Evolutionary conservation across 83 land plant genomes (phyloP).

Genomic region (Isoetes engelmannii): DNA sequence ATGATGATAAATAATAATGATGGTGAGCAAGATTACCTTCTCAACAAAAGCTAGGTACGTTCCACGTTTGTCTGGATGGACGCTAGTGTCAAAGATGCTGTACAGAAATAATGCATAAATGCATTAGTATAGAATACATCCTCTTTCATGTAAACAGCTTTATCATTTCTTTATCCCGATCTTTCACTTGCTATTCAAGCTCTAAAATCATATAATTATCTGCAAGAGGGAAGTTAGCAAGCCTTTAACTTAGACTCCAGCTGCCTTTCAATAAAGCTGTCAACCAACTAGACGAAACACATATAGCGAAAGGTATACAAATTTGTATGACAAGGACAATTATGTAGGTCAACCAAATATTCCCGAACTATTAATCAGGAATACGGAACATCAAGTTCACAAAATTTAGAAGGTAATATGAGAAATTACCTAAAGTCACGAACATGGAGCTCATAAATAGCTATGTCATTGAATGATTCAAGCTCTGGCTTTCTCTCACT

Average conservation of each 20-base stretch:
- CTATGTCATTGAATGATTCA: constrained; percentile 60
- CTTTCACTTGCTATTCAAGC: no score
- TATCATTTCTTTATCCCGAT: background rate
- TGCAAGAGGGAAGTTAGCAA: no score
- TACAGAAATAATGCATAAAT: background rate
- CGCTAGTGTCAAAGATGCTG: constrained; percentile 45
- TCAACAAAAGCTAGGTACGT: constrained; percentile 76
- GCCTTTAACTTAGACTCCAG: no score
- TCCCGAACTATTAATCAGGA: no score
- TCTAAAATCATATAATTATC: no score
- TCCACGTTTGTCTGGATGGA: constrained; percentile 56
- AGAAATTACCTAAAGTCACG: constrained; percentile 80
- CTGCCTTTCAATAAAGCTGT: no score
- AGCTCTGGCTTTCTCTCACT: constrained; percentile 65
- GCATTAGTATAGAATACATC: background rate
- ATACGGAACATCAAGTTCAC: background rate
- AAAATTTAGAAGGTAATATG: background rate
- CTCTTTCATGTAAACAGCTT: background rate
- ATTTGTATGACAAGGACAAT: no score
- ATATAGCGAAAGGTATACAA: no score
- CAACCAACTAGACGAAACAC: no score
- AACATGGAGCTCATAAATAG: constrained; percentile 87
- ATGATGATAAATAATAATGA: no score
- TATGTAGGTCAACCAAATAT: no score
- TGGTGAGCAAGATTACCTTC: constrained; percentile 32